Evolutionary conservation across 345 rosid genomes (phyloP).

Genomic region (Pistacia integerrima): DNA sequence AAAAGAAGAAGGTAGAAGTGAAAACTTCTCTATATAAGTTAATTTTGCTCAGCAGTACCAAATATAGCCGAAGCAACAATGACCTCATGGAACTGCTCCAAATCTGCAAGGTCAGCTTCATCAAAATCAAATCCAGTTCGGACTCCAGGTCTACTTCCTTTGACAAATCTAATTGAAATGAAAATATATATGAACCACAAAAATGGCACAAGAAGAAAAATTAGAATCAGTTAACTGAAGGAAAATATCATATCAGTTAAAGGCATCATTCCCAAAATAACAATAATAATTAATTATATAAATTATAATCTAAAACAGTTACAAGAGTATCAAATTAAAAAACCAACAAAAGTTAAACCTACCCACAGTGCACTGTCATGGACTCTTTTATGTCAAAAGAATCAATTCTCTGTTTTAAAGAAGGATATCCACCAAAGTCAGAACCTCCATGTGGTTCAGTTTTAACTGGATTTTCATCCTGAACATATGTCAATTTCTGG

Average conservation of each 20-base stretch:
- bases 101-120: slow-evolving; percentile 62
- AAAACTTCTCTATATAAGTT: background rate
- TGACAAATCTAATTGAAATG: slow-evolving; percentile 53
- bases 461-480: slow-evolving; percentile 56
- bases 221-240: slow-evolving; percentile 6
- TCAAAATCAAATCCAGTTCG: slow-evolving; percentile 83
- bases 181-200: slow-evolving; percentile 16
- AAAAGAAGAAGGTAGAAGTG: slow-evolving; percentile 16
- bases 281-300: background rate
- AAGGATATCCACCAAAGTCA: slow-evolving; percentile 87
- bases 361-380: slow-evolving; percentile 93
- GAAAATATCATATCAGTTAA: slow-evolving; percentile 5
- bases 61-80: slow-evolving; percentile 91
- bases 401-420: slow-evolving; percentile 62
- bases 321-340: background rate
- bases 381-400: slow-evolving; percentile 73
- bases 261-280: background rate
- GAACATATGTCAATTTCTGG: slow-evolving; percentile 57
- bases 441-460: slow-evolving; percentile 74
- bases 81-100: slow-evolving; percentile 64
- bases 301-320: background rate
- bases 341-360: slow-evolving; percentile 21
- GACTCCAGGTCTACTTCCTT: slow-evolving; percentile 69
- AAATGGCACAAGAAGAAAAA: slow-evolving; percentile 1
- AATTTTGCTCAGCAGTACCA: slow-evolving; percentile 48